Base-by-base conservation (phyloP, 1,139 yeast species). In the Pichia sp. region DNA sequence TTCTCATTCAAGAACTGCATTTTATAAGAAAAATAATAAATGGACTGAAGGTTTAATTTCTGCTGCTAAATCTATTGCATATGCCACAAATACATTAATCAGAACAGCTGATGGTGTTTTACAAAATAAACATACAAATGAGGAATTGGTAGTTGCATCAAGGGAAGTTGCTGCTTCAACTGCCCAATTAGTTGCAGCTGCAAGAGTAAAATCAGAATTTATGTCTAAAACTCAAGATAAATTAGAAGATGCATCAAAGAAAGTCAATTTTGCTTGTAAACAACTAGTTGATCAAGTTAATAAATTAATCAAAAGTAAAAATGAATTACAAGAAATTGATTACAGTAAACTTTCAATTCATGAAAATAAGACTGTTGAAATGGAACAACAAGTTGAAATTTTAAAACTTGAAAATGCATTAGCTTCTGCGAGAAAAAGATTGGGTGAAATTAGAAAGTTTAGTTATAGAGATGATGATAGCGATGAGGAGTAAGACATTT, bases 31-130 rank as follows among this genome's bases (percentile, higher is more conserved):
- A 65, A 87, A 89, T 62, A 87, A 82, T 61, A 74, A 95, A 58
- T 87, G 97, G 97, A 87, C 96, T 0, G 96, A 89, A 64, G 97
- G 97, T 32, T 77, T 87, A 46, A 81, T 89, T 35, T 85, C 95
- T 52, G 96, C 96, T 12, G 87, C 96, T 2, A 83, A 85, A 57
- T 84, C 94, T 0, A 95, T 89, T 40, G 96, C 95, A 4, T 81
- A 80, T 3, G 80, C 96, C 0, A 87, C 96, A 3, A 84, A 82
- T 55, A 71, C 83, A 29, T 73, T 87, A 55, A 87, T 87, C 49
- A 80, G 80, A 53, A 84, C 89, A 26, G 95, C 96, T 0, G 95
- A 87, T 65, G 95, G 95, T 23, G 89, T 87, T 20, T 69, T 87
- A 40, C 72, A 76, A 43, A 51, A 52, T 34, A 63, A 65, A 23